A percentile compares a stretch with the other conserved stretches of the same genome.
These are phyloP conservation scores for Gardenia jasminoides DNA, from an alignment of 257 asterid species.

Conservation along the genomic window DNA sequence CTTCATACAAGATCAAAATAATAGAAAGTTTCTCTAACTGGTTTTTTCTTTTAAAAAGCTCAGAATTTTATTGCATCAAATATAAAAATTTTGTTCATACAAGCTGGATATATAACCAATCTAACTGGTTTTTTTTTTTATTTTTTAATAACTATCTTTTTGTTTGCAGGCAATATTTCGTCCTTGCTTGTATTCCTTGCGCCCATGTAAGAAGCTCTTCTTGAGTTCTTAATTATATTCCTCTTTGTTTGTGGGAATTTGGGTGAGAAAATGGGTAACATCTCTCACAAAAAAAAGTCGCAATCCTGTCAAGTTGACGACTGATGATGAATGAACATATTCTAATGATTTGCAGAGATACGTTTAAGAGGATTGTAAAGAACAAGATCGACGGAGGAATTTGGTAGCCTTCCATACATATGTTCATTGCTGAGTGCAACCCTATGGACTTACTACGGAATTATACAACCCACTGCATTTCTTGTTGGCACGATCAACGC, in stretches of 20 bases:
- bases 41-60: neutral
- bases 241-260: no score
- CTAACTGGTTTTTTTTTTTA: neutral
- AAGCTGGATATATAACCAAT: no score
- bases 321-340: neutral
- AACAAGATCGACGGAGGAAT: conserved; percentile 31
- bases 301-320: neutral
- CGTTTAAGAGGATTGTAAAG: conserved; percentile 34
- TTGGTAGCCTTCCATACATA: conserved; percentile 41
- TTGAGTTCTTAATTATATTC: neutral
- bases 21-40: no score
- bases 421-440: conserved; percentile 28
- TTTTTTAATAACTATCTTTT: no score
- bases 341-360: conserved; percentile 19
- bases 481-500: conserved; percentile 41
- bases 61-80: no score
- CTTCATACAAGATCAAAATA: no score
- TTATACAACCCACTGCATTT: conserved; percentile 25
- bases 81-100: no score
- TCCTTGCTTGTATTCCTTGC: conserved; percentile 32
- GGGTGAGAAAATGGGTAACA: no score
- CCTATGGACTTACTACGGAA: conserved; percentile 42
- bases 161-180: conserved; percentile 25
- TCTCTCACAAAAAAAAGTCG: neutral
- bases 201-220: conserved; percentile 31